Evolutionary conservation across 208 protist genomes (phyloP).

Genomic region (Spongospora subterranea): DNA sequence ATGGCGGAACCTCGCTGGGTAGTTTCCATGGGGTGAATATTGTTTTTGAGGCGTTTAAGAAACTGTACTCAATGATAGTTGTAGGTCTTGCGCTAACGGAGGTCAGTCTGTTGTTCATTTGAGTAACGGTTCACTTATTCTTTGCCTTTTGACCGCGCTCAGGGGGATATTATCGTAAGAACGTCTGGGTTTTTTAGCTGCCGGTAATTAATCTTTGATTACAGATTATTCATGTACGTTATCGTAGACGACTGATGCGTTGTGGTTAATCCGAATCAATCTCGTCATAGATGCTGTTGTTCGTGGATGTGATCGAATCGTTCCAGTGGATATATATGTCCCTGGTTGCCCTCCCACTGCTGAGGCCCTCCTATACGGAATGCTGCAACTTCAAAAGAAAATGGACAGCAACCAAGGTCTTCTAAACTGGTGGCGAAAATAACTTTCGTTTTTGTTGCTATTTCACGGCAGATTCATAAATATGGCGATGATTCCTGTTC

Average conservation of each 20-base stretch:
- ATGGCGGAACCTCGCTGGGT: constrained; percentile 87
- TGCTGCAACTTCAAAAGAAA: constrained; percentile 74
- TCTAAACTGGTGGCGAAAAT: constrained; percentile 52
- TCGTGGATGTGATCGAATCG: constrained; percentile 92
- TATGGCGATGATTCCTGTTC: no score
- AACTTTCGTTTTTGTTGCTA: no score
- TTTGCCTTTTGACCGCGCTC: neutral
- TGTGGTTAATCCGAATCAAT: neutral
- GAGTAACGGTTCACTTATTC: neutral
- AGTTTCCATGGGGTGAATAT: constrained; percentile 77
- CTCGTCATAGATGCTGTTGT: constrained; percentile 62
- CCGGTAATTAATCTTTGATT: neutral
- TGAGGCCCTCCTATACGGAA: constrained; percentile 80
- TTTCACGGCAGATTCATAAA: no score
- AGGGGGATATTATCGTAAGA: constrained; percentile 88
- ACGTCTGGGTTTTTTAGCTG: neutral
- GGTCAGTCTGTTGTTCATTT: constrained; percentile 63
- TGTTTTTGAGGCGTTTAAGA: neutral
- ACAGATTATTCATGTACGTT: constrained; percentile 86
- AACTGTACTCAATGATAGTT: neutral
- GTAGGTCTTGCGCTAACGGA: constrained; percentile 93
- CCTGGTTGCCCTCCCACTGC: constrained; percentile 96
- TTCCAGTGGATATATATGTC: constrained; percentile 98
- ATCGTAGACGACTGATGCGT: neutral
- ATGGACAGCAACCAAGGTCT: neutral